A percentile compares a stretch with the other conserved stretches of the same genome.
Conservation (phyloP, 331 rosid genomes). For the Cydonia oblonga region DNA sequence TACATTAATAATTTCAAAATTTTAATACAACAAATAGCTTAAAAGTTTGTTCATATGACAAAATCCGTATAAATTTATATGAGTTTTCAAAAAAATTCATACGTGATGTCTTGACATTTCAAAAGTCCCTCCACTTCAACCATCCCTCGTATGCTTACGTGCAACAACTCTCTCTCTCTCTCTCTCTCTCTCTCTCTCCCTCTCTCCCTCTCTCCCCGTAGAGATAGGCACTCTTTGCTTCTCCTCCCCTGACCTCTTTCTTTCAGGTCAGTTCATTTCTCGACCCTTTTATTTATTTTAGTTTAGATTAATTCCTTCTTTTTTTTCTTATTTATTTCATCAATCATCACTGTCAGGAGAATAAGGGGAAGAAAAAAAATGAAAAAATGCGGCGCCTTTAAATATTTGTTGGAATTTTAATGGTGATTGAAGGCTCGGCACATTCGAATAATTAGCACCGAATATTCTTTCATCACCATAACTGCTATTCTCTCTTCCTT, state of each 20-base stretch:
- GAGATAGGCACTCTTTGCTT: no score
- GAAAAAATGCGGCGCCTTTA: not conserved
- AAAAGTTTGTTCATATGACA: no score
- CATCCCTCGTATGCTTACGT: not conserved
- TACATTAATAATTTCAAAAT: no score
- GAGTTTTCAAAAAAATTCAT: no score
- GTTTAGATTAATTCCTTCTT: not conserved
- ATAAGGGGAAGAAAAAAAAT: not conserved
- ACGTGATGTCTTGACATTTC: no score
- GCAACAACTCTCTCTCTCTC: not conserved
- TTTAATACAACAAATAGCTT: no score
- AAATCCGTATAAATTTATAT: no score
- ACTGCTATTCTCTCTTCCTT: slow-evolving; percentile 3
- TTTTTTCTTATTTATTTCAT: not conserved
- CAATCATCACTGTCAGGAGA: not conserved
- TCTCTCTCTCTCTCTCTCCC: not conserved
- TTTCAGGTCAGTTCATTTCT: not conserved
- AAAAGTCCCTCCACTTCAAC: not conserved
- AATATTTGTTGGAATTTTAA: slow-evolving; percentile 1
- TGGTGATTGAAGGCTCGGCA: slow-evolving; percentile 17
- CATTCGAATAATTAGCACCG: slow-evolving; percentile 33
- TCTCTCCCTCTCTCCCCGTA: not conserved
- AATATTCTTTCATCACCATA: slow-evolving; percentile 35
- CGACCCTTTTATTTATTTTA: not conserved
- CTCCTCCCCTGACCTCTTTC: not conserved